These are phyloP conservation scores for Aleurites moluccanus DNA, from an alignment of 441 rosid genomes.

Conservation along the genomic window DNA sequence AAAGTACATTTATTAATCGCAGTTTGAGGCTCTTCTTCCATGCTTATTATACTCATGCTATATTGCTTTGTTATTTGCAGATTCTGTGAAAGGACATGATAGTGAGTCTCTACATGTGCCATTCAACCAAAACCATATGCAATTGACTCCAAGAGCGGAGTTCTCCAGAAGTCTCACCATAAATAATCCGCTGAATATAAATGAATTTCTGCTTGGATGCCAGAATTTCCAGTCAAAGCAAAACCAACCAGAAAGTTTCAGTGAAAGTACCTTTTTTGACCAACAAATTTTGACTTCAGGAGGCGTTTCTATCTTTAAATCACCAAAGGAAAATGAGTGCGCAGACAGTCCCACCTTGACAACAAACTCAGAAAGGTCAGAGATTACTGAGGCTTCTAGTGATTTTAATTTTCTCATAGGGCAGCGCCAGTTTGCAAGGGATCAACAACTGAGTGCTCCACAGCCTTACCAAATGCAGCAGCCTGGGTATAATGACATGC, in stretches of 20 bases:
- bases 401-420: conserved; percentile 59
- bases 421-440: conserved; percentile 48
- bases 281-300: conserved; percentile 48
- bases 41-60: conserved; percentile 3
- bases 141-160: conserved; percentile 55
- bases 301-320: conserved; percentile 46
- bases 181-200: conserved; percentile 44
- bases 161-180: conserved; percentile 44
- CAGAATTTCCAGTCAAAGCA: conserved; percentile 47
- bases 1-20: neutral
- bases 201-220: conserved; percentile 64
- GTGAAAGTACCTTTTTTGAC: conserved; percentile 52
- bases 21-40: neutral
- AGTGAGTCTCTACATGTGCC: conserved; percentile 46
- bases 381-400: conserved; percentile 58
- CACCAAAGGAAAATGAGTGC: conserved; percentile 40
- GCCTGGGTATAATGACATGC: conserved; percentile 60
- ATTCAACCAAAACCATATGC: conserved; percentile 52
- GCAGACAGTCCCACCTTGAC: conserved; percentile 29
- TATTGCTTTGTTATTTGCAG: conserved; percentile 45
- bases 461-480: conserved; percentile 50
- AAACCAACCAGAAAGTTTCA: conserved; percentile 56
- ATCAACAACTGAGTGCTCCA: conserved; percentile 51
- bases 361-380: conserved; percentile 46
- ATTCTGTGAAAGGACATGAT: conserved; percentile 46